phyloP scores from a whole-genome alignment of 2,329 filamentous ascomycete species.

The Hirsutella minnesotensis region DNA sequence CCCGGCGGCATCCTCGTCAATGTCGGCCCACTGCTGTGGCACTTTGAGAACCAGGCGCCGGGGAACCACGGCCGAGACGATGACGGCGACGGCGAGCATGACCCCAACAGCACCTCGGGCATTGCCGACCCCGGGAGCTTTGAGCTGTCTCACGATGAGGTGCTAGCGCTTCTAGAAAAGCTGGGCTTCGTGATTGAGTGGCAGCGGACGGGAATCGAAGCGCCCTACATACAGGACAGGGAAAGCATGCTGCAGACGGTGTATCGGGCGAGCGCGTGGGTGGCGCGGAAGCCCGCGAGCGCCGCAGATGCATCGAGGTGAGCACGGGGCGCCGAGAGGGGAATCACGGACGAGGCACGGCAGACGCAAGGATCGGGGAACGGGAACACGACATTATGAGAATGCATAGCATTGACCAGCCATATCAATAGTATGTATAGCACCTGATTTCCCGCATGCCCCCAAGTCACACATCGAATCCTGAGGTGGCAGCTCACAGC shows the following conservation, averaged over 20 bases:
- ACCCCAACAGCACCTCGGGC: constrained; percentile 42
- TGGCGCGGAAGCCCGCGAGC: constrained; percentile 55
- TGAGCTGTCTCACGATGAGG: constrained; percentile 82
- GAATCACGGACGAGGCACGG: too few relatives aligned
- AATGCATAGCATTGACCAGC: too few relatives aligned
- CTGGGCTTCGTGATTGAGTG: constrained; percentile 68
- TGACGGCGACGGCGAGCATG: constrained; percentile 37
- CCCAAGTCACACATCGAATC: too few relatives aligned
- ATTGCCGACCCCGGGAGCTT: constrained; percentile 85
- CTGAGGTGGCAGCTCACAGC: constrained; percentile 19
- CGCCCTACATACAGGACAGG: constrained; percentile 79
- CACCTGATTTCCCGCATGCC: not conserved
- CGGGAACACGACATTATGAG: constrained; percentile 1
- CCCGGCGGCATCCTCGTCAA: constrained; percentile 78
- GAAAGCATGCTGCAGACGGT: constrained; percentile 76
- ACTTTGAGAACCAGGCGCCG: constrained; percentile 69
- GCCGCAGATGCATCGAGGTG: constrained; percentile 5
- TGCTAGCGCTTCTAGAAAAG: constrained; percentile 59
- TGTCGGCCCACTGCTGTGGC: constrained; percentile 85
- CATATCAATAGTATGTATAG: not conserved
- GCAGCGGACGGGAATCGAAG: constrained; percentile 45
- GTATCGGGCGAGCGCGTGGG: constrained; percentile 75
- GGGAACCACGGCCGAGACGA: constrained; percentile 42
- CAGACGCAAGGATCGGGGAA: not conserved
- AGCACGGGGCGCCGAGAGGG: too few relatives aligned